A percentile compares a stretch with the other conserved stretches of the same genome.
phyloP scores from a whole-genome alignment of 2,329 filamentous ascomycete species.

The Xylariaceae sp. region DNA sequence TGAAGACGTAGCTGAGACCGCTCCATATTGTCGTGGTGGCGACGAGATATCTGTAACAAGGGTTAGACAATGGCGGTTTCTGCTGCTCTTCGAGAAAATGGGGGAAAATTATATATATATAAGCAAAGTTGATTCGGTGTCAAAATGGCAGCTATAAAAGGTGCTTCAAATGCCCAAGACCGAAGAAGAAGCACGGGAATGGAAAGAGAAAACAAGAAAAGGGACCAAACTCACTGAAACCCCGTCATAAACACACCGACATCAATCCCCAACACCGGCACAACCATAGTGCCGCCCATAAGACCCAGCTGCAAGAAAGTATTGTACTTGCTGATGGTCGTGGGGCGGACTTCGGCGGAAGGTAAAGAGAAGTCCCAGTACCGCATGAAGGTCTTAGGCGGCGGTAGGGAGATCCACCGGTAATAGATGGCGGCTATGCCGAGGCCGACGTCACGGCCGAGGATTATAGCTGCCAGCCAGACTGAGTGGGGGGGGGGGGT shows the following conservation, averaged over 20 bases:
- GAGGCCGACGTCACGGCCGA: constrained; percentile 81
- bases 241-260: constrained; percentile 51
- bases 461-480: constrained; percentile 84
- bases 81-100: neutral
- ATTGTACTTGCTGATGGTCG: constrained; percentile 85
- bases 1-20: constrained; percentile 85
- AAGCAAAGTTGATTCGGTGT: no score
- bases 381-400: constrained; percentile 83
- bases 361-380: constrained; percentile 98
- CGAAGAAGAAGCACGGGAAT: neutral
- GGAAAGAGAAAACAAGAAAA: constrained; percentile 8
- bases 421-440: constrained; percentile 89
- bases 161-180: no score
- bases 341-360: constrained; percentile 78
- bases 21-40: constrained; percentile 91
- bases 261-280: constrained; percentile 67
- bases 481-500: no score
- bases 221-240: constrained; percentile 55
- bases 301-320: constrained; percentile 86
- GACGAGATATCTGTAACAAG: constrained; percentile 66
- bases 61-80: constrained; percentile 25
- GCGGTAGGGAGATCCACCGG: constrained; percentile 88
- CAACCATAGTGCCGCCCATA: constrained; percentile 77
- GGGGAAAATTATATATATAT: no score
- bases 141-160: no score